Conservation (phyloP, 495 filamentous ascomycete genomes). For the Penicillium cataractarum region DNA sequence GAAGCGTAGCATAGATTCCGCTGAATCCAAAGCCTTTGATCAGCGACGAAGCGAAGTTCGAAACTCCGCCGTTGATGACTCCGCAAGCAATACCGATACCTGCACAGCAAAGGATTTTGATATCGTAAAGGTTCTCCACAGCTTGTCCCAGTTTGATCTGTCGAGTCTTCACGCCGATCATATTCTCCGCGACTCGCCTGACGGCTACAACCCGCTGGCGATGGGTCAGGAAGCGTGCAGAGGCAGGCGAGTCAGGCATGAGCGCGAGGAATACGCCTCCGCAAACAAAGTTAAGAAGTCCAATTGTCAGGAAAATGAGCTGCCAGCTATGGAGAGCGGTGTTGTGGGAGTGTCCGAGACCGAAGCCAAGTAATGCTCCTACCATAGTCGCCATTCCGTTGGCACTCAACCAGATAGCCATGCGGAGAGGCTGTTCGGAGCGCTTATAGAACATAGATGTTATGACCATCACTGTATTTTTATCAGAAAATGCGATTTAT, state of each 20-base stretch:
- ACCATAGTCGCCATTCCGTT: constrained; percentile 60
- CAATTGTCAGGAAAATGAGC: constrained; percentile 58
- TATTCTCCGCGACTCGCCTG: constrained; percentile 47
- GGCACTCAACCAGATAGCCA: constrained; percentile 67
- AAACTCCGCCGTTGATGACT: constrained; percentile 49
- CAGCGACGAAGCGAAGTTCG: constrained; percentile 49
- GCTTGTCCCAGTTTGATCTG: constrained; percentile 42
- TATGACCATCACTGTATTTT: constrained; percentile 49
- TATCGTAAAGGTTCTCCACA: constrained; percentile 43
- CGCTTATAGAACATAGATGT: constrained; percentile 73
- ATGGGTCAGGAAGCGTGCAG: constrained; percentile 46
- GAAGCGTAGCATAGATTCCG: constrained; percentile 44
- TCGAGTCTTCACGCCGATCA: constrained; percentile 54
- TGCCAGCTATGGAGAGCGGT: constrained; percentile 54
- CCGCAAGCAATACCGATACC: constrained; percentile 44
- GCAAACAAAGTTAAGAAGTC: constrained; percentile 50
- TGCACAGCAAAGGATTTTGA: constrained; percentile 42
- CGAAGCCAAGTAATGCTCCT: constrained; percentile 57
- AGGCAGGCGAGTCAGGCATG: constrained; percentile 48
- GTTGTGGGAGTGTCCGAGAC: constrained; percentile 52
- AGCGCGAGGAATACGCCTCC: constrained; percentile 43
- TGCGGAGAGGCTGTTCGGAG: constrained; percentile 63
- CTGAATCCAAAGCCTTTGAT: constrained; percentile 50
- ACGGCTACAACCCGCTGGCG: constrained; percentile 48
- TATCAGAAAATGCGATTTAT: constrained; percentile 1